Base-by-base conservation (phyloP, 768 basidiomycete genomes). In the Russula dissimulans region DNA sequence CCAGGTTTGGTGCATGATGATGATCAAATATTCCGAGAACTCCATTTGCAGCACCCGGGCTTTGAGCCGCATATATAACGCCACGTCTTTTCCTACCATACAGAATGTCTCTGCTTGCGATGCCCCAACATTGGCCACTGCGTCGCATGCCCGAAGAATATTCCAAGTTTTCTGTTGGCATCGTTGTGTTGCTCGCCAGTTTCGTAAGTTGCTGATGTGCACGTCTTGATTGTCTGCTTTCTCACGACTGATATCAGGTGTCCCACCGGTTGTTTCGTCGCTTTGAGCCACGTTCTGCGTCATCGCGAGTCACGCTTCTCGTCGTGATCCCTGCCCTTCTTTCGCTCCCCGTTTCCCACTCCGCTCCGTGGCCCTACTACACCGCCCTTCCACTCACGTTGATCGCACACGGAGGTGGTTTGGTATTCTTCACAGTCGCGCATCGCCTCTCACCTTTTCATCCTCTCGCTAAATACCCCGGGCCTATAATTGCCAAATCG, bases 401-500 rank as follows among this genome's bases (percentile, higher is more conserved):
- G 29, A 11, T 15, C 4, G 3, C 47, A 14, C 60, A 62, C 11
- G 10, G 8, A 3, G 12, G n/a, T 15, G 29, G n/a, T 7, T 39
- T 60, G 32, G 11, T 55, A 34, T 26, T 56, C 7, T 58, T 59
- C 56, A 68, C 67, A 4, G 46, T 69, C 18, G 36, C 61, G 9
- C 81, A 83, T 67, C 78, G 81, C 22, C 58, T 81, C 8, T 81
- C 80, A 4, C 79, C 80, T 2, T 76, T 76, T 68, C 81, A 83
- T 67, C 79, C 81, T 5, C 71, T 83, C 6, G 76, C 78, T 12
- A 66, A 70, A 48, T 80, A 78, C 64, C 80, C 80, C 22, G 81
- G 81, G 15, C 82, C 81, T 1, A 9, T 76, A 0, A 53, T 77
- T 5, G 72, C 71, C 68, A 79, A 72, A 53, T 36, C 79, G 22